A percentile compares a stretch with the other conserved stretches of the same genome.
These are phyloP conservation scores for Globisporangium emineosum DNA, from an alignment of 352 stramenopile species.

Conservation along the genomic window DNA sequence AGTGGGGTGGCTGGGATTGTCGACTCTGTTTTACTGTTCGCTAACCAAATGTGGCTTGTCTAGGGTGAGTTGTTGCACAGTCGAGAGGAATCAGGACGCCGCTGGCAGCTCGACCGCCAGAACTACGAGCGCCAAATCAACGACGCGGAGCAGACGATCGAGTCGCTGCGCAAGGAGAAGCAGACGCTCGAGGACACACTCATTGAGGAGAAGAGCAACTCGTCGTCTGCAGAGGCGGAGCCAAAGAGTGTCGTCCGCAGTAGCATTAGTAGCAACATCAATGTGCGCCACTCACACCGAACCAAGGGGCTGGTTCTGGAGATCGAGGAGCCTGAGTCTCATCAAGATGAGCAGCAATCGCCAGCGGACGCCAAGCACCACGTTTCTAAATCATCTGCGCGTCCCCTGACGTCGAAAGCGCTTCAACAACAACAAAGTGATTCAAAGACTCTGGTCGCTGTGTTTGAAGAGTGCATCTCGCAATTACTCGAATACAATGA, in stretches of 20 bases:
- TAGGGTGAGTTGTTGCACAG: slow-evolving; percentile 58
- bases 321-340: slow-evolving; percentile 9
- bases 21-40: no score
- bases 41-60: no score
- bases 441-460: not conserved
- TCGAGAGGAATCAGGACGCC: slow-evolving; percentile 56
- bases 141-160: slow-evolving; percentile 60
- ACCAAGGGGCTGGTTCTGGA: slow-evolving; percentile 5
- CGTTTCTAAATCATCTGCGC: not conserved
- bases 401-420: slow-evolving; percentile 1
- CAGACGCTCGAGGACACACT: slow-evolving; percentile 56
- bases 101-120: slow-evolving; percentile 68
- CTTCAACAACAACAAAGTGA: not conserved
- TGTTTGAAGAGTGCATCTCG: slow-evolving; percentile 54
- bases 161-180: slow-evolving; percentile 52
- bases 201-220: slow-evolving; percentile 30
- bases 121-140: slow-evolving; percentile 63
- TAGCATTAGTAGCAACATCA: not conserved
- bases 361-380: slow-evolving; percentile 9
- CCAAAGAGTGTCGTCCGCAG: slow-evolving; percentile 8
- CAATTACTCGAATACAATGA: slow-evolving; percentile 60
- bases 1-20: no score
- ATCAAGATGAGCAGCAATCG: slow-evolving; percentile 10
- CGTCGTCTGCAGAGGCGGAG: not conserved
- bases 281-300: slow-evolving; percentile 11